phyloP scores from a whole-genome alignment of 2,329 filamentous ascomycete species.

The Trichoderma atrobrunneum region DNA sequence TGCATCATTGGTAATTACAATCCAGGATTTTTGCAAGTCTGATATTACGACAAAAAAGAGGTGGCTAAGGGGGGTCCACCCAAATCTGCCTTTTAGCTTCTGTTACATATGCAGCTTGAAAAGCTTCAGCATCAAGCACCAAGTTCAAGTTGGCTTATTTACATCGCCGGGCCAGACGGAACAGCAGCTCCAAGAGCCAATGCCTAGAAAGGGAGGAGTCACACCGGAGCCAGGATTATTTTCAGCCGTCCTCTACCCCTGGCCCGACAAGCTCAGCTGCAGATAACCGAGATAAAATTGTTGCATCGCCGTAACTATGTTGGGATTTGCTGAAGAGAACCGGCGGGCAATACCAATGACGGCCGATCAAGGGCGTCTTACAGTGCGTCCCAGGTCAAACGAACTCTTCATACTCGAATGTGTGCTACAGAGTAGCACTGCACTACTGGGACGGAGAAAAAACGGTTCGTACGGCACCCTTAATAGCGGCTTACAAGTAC shows the following conservation, averaged over 20 bases:
- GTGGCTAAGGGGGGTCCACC: neutral
- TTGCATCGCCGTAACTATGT: conserved; percentile 11
- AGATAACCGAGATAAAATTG: conserved; percentile 19
- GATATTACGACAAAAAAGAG: neutral
- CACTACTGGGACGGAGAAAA: neutral
- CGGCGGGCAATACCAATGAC: neutral
- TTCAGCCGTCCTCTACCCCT: conserved; percentile 11
- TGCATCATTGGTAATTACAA: neutral
- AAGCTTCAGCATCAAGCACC: conserved; percentile 1
- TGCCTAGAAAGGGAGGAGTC: neutral
- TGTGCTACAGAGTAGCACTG: neutral
- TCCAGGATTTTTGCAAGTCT: neutral
- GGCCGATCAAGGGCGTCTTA: neutral
- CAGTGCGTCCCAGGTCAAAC: neutral
- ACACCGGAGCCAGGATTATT: neutral
- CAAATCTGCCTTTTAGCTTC: neutral
- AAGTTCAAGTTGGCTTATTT: neutral
- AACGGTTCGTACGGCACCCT: neutral
- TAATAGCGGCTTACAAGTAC: neutral
- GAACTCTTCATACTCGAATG: neutral
- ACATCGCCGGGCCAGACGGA: neutral
- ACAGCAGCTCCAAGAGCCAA: neutral
- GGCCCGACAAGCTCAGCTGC: conserved; percentile 13
- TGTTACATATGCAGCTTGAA: neutral
- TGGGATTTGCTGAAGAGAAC: neutral